Base-by-base conservation (phyloP, 257 asterid species). In the Przewalskia tangutica region DNA sequence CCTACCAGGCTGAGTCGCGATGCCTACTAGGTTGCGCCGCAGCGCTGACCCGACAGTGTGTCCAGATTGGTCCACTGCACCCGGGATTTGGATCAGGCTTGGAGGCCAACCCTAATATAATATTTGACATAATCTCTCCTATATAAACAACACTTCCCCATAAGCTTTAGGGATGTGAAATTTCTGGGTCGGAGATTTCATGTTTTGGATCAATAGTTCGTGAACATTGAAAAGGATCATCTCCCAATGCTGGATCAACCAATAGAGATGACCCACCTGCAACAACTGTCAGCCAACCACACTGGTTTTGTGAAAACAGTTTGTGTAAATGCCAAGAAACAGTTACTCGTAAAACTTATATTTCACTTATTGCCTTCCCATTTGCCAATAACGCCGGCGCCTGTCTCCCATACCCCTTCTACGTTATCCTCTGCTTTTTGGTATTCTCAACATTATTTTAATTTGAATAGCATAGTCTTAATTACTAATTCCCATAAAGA, bases 311-410 rank as follows among this genome's bases (percentile, higher is more conserved):
- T 38, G 42, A 38, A 38, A 38, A 2, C 10, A 1, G 53, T 1
- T 48, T 17, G 53, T 40, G 77, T 67, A 67, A 67, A 67, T 67
- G 32, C 34, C 77, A 68, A 68, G 77, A 68, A 68, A 40, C 1
- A 68, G 55, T 68, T 40, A 17, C 54, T 17, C 7, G 2, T 16
- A 36, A 36, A 66, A 40, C 54, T 71, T 66, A 85, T 85, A 86
- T 92, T 85, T 88, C 56, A 77, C 77, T 82, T 82, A 67, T 67
- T 38, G 84, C 67, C 54, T 44, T 86, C 86, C 77, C 50, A 90
- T 89, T 94, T 89, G 98, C 77, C 53, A 64, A 64, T 68, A 6
- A 20, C 59, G 46, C 12, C 98, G 97, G 93, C 84, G 91, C 81
- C 59, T 84, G 93, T 85, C 88, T 50, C 88, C 93, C 89, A 88